Evolutionary conservation across 768 basidiomycete species (phyloP).

Genomic region (Kwoniella pini): DNA sequence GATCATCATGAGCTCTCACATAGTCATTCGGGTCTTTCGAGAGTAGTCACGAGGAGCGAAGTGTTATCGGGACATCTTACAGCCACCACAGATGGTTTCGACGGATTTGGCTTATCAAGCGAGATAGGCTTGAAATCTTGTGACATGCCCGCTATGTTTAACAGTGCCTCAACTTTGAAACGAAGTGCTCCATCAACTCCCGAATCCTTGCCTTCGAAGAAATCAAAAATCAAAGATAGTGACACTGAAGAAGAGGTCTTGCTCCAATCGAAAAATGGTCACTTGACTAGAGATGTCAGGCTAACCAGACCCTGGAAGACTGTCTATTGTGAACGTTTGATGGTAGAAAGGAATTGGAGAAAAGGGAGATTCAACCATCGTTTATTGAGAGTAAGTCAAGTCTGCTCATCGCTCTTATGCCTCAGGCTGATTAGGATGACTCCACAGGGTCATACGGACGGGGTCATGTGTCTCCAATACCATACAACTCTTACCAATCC

Average conservation of each 20-base stretch:
- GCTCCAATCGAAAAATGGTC: background rate
- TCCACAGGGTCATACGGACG: slow-evolving; percentile 78
- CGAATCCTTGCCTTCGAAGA: slow-evolving; percentile 19
- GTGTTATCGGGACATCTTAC: slow-evolving; percentile 17
- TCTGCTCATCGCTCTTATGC: background rate
- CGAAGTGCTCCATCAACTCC: slow-evolving; percentile 15
- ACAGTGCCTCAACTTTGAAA: slow-evolving; percentile 11
- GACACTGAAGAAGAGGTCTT: slow-evolving; percentile 33
- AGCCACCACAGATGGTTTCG: background rate
- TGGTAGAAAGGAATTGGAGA: slow-evolving; percentile 95
- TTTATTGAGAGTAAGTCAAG: slow-evolving; percentile 62
- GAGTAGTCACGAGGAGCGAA: slow-evolving; percentile 38
- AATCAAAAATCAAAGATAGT: slow-evolving; percentile 32
- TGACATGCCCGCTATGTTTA: slow-evolving; percentile 9
- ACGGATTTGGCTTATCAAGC: background rate
- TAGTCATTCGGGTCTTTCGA: slow-evolving; percentile 8
- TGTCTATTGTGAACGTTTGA: slow-evolving; percentile 96
- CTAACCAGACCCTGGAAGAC: slow-evolving; percentile 92
- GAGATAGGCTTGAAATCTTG: slow-evolving; percentile 20
- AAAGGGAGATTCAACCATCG: slow-evolving; percentile 83
- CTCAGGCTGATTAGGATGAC: background rate
- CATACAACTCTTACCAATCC: slow-evolving; percentile 69
- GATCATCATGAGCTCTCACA: slow-evolving; percentile 13
- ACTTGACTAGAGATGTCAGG: slow-evolving; percentile 36
- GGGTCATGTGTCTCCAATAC: slow-evolving; percentile 96